These are phyloP conservation scores for Candida koratica DNA, from an alignment of 805 yeast species.

Conservation along the genomic window DNA sequence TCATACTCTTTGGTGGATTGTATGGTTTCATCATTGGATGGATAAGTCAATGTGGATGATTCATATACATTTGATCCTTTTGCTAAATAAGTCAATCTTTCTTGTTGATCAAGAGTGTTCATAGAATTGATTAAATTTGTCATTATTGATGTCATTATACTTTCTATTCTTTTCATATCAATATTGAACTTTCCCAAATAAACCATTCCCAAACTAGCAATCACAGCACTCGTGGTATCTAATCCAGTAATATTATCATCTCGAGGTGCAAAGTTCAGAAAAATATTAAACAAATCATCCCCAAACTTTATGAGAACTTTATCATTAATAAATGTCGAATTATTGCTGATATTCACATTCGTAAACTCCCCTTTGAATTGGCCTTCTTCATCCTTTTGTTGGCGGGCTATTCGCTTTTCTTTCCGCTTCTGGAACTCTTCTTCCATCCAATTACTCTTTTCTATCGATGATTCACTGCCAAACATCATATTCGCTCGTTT, in stretches of 20 bases:
- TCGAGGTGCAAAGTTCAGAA: slow-evolving; percentile 28
- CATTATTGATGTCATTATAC: slow-evolving; percentile 22
- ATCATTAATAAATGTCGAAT: slow-evolving; percentile 14
- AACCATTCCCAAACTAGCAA: slow-evolving; percentile 34
- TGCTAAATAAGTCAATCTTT: slow-evolving; percentile 22
- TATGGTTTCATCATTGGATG: neutral
- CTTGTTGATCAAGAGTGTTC: slow-evolving; percentile 20
- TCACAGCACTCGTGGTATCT: slow-evolving; percentile 34
- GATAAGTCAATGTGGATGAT: neutral
- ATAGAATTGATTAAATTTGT: slow-evolving; percentile 22
- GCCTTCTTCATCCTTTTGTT: slow-evolving; percentile 21
- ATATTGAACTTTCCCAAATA: slow-evolving; percentile 15
- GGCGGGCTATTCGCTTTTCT: slow-evolving; percentile 52
- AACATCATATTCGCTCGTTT: slow-evolving; percentile 66
- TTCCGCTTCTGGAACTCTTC: slow-evolving; percentile 66
- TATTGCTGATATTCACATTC: slow-evolving; percentile 7
- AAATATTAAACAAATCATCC: slow-evolving; percentile 34
- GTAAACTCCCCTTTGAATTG: slow-evolving; percentile 8
- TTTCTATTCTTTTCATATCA: slow-evolving; percentile 21
- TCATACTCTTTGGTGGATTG: slow-evolving; percentile 6
- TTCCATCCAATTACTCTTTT: slow-evolving; percentile 64
- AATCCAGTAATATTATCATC: slow-evolving; percentile 33
- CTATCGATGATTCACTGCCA: slow-evolving; percentile 56
- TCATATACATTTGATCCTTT: slow-evolving; percentile 16
- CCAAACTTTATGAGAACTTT: slow-evolving; percentile 15